Percentiles rank a stretch among this genome's conserved stretches.
Conservation (phyloP, 805 yeast genomes). For the Candida khao-thaluensis region DNA sequence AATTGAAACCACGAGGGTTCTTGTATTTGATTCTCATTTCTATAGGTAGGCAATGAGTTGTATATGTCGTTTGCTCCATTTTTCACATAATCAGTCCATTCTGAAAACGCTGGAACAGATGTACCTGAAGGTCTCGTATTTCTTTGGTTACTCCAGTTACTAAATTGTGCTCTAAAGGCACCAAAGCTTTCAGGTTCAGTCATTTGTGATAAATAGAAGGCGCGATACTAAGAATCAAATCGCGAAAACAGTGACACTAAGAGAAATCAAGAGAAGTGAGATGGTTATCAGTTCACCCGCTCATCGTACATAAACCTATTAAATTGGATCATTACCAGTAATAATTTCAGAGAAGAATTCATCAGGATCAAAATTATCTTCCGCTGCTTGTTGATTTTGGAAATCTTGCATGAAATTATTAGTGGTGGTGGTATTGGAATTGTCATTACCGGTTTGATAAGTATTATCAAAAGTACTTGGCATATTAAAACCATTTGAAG, state of each 20-base stretch:
- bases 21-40: slow-evolving; percentile 37
- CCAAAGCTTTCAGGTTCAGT: slow-evolving; percentile 27
- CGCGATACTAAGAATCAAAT: too few relatives aligned
- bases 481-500: not conserved
- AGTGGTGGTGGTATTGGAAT: slow-evolving; percentile 2
- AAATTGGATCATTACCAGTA: slow-evolving; percentile 13
- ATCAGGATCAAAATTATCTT: slow-evolving; percentile 24
- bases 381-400: slow-evolving; percentile 13
- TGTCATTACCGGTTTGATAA: not conserved
- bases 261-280: too few relatives aligned
- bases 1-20: slow-evolving; percentile 79
- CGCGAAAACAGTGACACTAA: too few relatives aligned
- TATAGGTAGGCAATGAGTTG: slow-evolving; percentile 62
- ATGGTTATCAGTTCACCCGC: too few relatives aligned
- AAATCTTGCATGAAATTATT: slow-evolving; percentile 16
- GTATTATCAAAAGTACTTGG: not conserved
- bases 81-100: slow-evolving; percentile 45
- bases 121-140: slow-evolving; percentile 2
- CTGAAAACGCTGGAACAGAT: slow-evolving; percentile 29
- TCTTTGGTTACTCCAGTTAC: slow-evolving; percentile 27
- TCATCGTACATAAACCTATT: slow-evolving; percentile 1
- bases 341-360: slow-evolving; percentile 27
- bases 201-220: too few relatives aligned
- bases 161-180: slow-evolving; percentile 33
- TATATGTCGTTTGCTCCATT: slow-evolving; percentile 56